These are phyloP conservation scores for Harringtonia aguacate DNA, from an alignment of 2,329 filamentous ascomycete genomes.

Conservation along the genomic window DNA sequence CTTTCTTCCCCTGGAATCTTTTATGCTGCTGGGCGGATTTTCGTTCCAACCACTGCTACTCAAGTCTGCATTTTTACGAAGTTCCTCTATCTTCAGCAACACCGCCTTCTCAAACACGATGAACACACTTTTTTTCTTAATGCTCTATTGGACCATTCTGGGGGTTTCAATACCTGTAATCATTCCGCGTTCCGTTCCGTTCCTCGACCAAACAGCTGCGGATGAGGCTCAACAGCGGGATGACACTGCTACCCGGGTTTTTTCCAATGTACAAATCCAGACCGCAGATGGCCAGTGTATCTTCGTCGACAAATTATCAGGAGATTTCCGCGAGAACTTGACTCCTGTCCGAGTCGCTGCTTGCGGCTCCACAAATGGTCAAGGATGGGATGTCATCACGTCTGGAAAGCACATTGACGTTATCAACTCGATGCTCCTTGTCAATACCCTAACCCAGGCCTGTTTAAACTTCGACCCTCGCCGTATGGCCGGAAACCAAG, in stretches of 20 bases:
- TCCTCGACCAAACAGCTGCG: constrained; percentile 30
- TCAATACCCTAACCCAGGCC: constrained; percentile 46
- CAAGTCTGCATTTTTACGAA: too few relatives aligned
- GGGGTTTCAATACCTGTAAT: constrained; percentile 17
- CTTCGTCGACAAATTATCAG: constrained; percentile 34
- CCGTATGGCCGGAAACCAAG: constrained; percentile 37
- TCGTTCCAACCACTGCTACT: too few relatives aligned
- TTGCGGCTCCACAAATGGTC: constrained; percentile 30
- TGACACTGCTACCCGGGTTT: constrained; percentile 29
- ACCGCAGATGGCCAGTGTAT: constrained; percentile 33
- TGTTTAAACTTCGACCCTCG: constrained; percentile 48
- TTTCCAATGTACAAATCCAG: constrained; percentile 32
- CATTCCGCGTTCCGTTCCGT: constrained; percentile 24
- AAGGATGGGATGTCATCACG: constrained; percentile 38
- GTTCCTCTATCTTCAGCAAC: too few relatives aligned
- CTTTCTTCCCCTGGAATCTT: background rate
- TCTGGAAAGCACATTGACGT: constrained; percentile 39
- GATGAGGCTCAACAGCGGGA: constrained; percentile 35
- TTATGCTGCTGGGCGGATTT: too few relatives aligned
- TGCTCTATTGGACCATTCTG: constrained; percentile 14
- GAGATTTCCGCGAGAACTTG: constrained; percentile 36
- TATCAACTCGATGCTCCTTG: constrained; percentile 35
- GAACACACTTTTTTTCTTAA: too few relatives aligned
- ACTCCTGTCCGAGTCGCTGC: constrained; percentile 32
- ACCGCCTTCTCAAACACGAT: too few relatives aligned